A percentile compares a stretch with the other conserved stretches of the same genome.
Conservation (phyloP, 2,329 filamentous ascomycete species). For the Sporothrix brunneoviolacea region DNA sequence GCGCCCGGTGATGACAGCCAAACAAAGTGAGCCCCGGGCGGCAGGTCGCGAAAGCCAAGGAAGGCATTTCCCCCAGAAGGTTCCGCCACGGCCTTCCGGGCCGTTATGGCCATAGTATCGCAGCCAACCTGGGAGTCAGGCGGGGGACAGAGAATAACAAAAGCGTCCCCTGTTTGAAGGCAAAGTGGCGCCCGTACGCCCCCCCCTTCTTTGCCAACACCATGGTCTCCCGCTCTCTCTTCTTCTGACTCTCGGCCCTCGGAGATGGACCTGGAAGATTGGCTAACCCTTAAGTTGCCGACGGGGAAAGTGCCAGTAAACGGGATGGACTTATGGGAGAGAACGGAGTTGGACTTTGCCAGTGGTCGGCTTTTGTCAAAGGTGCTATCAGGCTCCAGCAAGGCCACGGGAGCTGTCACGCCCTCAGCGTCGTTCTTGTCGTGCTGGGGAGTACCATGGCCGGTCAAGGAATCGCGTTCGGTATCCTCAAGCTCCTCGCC, state of each 20-base stretch:
- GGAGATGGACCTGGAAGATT: background rate
- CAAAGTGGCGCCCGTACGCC: slow-evolving; percentile 1
- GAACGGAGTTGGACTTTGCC: slow-evolving; percentile 29
- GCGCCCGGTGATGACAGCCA: slow-evolving; percentile 47
- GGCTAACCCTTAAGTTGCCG: slow-evolving; percentile 25
- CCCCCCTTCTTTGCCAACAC: slow-evolving; percentile 15
- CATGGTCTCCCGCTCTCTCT: background rate
- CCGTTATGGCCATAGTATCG: slow-evolving; percentile 44
- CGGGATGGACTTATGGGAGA: slow-evolving; percentile 32
- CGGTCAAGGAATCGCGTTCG: too few relatives aligned
- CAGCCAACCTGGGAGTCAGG: slow-evolving; percentile 46
- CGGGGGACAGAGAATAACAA: slow-evolving; percentile 45
- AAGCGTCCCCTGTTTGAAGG: slow-evolving; percentile 40
- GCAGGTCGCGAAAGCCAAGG: slow-evolving; percentile 48
- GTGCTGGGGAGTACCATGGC: too few relatives aligned
- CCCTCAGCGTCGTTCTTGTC: too few relatives aligned
- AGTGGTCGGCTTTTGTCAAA: slow-evolving; percentile 17
- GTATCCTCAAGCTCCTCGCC: too few relatives aligned
- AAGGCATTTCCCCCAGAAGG: slow-evolving; percentile 26
- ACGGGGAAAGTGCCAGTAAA: slow-evolving; percentile 35
- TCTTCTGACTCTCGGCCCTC: background rate
- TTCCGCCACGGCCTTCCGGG: slow-evolving; percentile 22
- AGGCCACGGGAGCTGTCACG: too few relatives aligned
- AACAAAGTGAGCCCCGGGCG: slow-evolving; percentile 51
- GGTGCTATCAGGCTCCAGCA: too few relatives aligned